Base-by-base conservation (phyloP, 1,284 basidiomycete species). In the Meripilus lineatus region DNA sequence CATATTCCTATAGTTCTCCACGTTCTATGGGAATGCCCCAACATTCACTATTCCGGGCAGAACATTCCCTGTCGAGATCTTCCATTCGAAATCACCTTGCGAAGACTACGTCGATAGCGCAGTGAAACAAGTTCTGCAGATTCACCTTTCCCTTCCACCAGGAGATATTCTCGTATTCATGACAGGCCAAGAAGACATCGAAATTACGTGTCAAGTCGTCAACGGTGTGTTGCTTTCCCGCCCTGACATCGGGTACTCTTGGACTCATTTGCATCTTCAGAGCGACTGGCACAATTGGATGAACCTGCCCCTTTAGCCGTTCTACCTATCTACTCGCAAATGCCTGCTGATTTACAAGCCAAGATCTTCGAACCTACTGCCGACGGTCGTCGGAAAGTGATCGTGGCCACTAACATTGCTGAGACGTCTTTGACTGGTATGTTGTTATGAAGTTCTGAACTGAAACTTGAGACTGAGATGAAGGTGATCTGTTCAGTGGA, bases 151-250 rank as follows among this genome's bases (percentile, higher is more conserved):
- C 0, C 77, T 89, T 15, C 92, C 93, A n/a, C 81, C 82, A 0
- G 96, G 96, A 4, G 96, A 99, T 68, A 91, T 99, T 45, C 74
- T 99, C 28, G 92, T 99, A 13, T 99, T 99, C 66, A 99, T 99
- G 95, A 99, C 96, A 21, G 96, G 96, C 44, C 96, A 99, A 67
- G 96, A 99, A 66, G 96, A 99, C 62, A 99, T 99, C 50, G 93
- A 98, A 64, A 75, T 92, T 32, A 96, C 93, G 1, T 96, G 93
- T 60, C 84, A 90, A 55, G 93, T 96, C 22, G 72, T 96, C 13
- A 79, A 86, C 64, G 89, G 91, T 91, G 47, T 41, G 74, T 57
- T 28, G 21, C 38, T 20, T 34, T 26, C 39, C 67, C 42, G 68
- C 70, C 48, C 47, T 69, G 18, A 32, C 32, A 35, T 15, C 25